Evolutionary conservation across 441 rosid genomes (phyloP), one percentile per base, ranked within the genome.

Genomic region (Macaranga tanarius): DNA sequence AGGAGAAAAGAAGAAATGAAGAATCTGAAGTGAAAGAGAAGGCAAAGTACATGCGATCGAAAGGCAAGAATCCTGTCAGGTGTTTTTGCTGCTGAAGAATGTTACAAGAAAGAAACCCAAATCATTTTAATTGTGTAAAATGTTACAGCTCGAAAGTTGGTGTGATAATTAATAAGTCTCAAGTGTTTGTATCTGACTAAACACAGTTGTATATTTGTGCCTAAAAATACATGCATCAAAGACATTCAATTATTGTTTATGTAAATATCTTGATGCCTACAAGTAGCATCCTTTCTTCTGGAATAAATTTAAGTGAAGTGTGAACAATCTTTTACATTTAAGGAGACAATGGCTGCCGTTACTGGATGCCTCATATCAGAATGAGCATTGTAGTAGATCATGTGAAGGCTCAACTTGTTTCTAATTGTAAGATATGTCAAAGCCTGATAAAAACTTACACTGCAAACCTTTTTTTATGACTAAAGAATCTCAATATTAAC

Each of bases 21-120:
- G 95, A 89, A 70, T n/a, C 74, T 63, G 78, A 75, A 51, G 83
- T 86, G 55, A 86, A 81, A 72, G 84, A 77, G 60, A 90, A 85
- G 64, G 87, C 81, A 10, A 82, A 79, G 70, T 66, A 65, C 77
- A 86, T 82, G 71, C 44, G 83, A 74, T 62, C 76, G 44, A 79
- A 81, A 11, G 83, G 87, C 23, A 76, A 85, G 74, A 74, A 63
- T 74, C 83, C 85, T 48, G 59, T 62, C 58, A 77, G 40, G 34
- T 89, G 88, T 80, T 83, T 88, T 83, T 88, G 91, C 81, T 87
- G 87, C 71, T 84, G 75, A 86, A 23, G 76, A 86, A 23, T 75
- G 58, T 68, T 11, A 2, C 34, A 25, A 16, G 19, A 8, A 52
- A 52, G 15, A 7, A 72, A 25, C 8, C 12, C 10, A 40, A 72